These are phyloP conservation scores for Trametes elegans DNA, from an alignment of 768 basidiomycete genomes.

Conservation along the genomic window DNA sequence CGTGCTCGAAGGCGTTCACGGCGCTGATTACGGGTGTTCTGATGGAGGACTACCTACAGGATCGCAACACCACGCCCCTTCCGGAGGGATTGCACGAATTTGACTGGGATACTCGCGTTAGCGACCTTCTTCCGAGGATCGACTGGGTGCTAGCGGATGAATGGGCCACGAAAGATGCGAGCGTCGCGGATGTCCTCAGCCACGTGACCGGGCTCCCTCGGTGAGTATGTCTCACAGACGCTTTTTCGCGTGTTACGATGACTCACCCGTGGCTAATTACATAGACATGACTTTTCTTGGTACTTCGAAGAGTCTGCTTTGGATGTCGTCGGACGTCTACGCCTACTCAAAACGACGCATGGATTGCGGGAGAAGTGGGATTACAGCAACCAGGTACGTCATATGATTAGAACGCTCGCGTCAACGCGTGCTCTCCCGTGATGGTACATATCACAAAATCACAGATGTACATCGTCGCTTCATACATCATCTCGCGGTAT, in stretches of 20 bases:
- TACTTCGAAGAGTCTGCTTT: slow-evolving; percentile 28
- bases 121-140: slow-evolving; percentile 35
- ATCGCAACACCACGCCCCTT: slow-evolving; percentile 26
- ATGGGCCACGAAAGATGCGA: slow-evolving; percentile 38
- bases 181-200: slow-evolving; percentile 35
- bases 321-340: slow-evolving; percentile 27
- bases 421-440: background rate
- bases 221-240: slow-evolving; percentile 19
- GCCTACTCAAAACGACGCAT: slow-evolving; percentile 30
- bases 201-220: slow-evolving; percentile 28
- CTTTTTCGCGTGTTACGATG: background rate
- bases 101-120: slow-evolving; percentile 31
- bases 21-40: slow-evolving; percentile 29
- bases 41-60: slow-evolving; percentile 32
- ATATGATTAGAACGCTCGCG: background rate
- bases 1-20: slow-evolving; percentile 34
- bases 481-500: slow-evolving; percentile 36
- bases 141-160: slow-evolving; percentile 43
- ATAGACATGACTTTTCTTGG: slow-evolving; percentile 36
- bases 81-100: slow-evolving; percentile 21
- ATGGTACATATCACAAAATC: too few species aligned
- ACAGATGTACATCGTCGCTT: slow-evolving; percentile 40
- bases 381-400: slow-evolving; percentile 39
- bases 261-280: background rate
- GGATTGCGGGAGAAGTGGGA: slow-evolving; percentile 38